These are phyloP conservation scores for Puccinia novopanici DNA, from an alignment of 1,284 basidiomycete genomes.

Conservation along the genomic window DNA sequence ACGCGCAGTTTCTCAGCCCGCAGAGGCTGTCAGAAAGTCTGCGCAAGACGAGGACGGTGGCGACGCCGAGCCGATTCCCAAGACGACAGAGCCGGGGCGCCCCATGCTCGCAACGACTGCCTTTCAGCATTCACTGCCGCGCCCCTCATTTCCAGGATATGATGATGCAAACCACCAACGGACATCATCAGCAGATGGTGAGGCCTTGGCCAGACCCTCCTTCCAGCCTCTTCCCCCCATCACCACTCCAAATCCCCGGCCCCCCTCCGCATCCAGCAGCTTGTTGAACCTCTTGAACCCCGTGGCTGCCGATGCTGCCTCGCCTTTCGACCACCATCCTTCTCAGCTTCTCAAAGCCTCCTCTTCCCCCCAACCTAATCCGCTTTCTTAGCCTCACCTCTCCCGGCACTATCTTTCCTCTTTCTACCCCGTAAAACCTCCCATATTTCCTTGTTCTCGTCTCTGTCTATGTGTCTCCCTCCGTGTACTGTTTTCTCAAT, in stretches of 20 bases:
- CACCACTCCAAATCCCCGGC: slow-evolving; percentile 10
- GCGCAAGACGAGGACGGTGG: neutral
- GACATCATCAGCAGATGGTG: slow-evolving; percentile 62
- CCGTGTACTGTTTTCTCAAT: too few relatives aligned
- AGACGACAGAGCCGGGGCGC: too few relatives aligned
- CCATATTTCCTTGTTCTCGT: too few relatives aligned
- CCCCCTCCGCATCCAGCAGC: slow-evolving; percentile 32
- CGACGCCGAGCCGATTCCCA: too few relatives aligned
- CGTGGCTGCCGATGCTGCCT: slow-evolving; percentile 56
- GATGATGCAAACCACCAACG: neutral
- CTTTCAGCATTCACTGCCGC: neutral
- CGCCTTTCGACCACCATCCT: slow-evolving; percentile 10
- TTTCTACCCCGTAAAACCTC: too few relatives aligned
- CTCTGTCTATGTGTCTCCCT: too few relatives aligned
- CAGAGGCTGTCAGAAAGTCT: neutral
- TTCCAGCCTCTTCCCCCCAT: neutral
- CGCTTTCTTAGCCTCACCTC: neutral
- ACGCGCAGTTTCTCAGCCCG: slow-evolving; percentile 41
- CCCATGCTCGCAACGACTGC: too few relatives aligned
- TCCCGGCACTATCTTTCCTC: too few relatives aligned
- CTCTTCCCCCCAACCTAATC: neutral
- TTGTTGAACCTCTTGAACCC: slow-evolving; percentile 44
- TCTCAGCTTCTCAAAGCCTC: neutral
- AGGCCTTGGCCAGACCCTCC: neutral
- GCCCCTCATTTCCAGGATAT: neutral